These are phyloP conservation scores for Penicillium sp. DNA, from an alignment of 2,329 filamentous ascomycete genomes.

Conservation along the genomic window DNA sequence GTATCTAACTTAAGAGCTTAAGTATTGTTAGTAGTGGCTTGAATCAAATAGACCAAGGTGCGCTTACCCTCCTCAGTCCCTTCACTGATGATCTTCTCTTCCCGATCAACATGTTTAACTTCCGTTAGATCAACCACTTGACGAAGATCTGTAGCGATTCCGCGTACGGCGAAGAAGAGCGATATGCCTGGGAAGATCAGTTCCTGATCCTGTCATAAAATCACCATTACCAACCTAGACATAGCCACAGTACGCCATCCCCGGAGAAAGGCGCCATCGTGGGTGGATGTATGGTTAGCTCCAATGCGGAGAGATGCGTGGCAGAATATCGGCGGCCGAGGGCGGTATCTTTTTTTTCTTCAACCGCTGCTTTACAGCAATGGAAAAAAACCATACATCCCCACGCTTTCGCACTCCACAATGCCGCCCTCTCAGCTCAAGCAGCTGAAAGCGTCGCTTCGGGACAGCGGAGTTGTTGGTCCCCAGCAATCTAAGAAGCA, in stretches of 20 bases:
- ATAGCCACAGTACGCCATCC: slow-evolving; percentile 41
- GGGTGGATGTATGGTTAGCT: slow-evolving; percentile 9
- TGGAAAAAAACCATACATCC: neutral
- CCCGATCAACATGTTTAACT: slow-evolving; percentile 63
- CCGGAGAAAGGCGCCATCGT: slow-evolving; percentile 37
- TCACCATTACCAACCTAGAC: slow-evolving; percentile 30
- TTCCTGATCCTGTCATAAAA: rapidly evolving
- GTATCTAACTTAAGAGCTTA: slow-evolving; percentile 63
- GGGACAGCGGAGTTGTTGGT: slow-evolving; percentile 84
- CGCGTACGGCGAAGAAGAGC: slow-evolving; percentile 53
- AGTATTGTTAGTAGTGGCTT: slow-evolving; percentile 17
- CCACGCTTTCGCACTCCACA: slow-evolving; percentile 23
- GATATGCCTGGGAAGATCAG: slow-evolving; percentile 33
- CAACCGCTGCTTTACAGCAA: slow-evolving; percentile 11
- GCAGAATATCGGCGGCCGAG: slow-evolving; percentile 30
- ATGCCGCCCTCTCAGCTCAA: slow-evolving; percentile 98
- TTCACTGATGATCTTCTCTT: slow-evolving; percentile 72
- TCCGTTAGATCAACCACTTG: slow-evolving; percentile 50
- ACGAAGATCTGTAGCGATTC: slow-evolving; percentile 55
- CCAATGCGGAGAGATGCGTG: slow-evolving; percentile 23
- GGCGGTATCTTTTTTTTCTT: slow-evolving; percentile 36
- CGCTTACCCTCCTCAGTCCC: slow-evolving; percentile 66
- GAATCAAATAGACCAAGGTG: neutral
- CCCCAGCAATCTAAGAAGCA: slow-evolving; percentile 96
- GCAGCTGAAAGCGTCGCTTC: slow-evolving; percentile 85